Evolutionary conservation across 1,284 basidiomycete species (phyloP).

Genomic region (Moesziomyces sp.): DNA sequence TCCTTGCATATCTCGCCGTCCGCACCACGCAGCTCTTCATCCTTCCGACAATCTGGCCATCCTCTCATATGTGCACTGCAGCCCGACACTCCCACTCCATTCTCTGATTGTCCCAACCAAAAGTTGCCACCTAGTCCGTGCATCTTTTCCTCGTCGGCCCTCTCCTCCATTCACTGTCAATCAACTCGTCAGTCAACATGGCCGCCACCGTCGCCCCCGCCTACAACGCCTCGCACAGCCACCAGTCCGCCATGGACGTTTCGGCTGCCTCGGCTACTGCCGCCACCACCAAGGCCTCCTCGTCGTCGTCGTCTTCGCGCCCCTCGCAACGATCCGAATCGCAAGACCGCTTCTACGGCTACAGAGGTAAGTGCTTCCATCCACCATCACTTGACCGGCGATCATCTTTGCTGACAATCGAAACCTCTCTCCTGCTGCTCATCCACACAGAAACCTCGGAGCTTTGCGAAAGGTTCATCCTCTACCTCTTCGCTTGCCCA

Average conservation of each 20-base stretch:
- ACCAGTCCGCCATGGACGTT: slow-evolving; percentile 26
- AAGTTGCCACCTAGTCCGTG: not conserved
- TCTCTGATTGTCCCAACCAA: not conserved
- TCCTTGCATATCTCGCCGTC: not conserved
- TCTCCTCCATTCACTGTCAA: not conserved
- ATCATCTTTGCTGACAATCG: not conserved
- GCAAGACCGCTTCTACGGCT: slow-evolving; percentile 62
- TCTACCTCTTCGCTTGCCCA: slow-evolving; percentile 61
- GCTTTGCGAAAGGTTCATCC: slow-evolving; percentile 61
- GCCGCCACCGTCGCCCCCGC: slow-evolving; percentile 38
- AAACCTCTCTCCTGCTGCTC: not conserved
- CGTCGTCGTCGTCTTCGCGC: slow-evolving; percentile 29
- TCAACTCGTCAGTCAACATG: slow-evolving; percentile 20
- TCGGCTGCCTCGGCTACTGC: slow-evolving; percentile 12
- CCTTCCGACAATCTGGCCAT: not conserved
- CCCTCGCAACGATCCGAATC: slow-evolving; percentile 20
- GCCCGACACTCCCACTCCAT: not conserved
- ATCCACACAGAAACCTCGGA: slow-evolving; percentile 47
- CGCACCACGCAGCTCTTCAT: not conserved
- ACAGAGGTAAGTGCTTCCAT: slow-evolving; percentile 31
- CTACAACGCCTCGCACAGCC: slow-evolving; percentile 27
- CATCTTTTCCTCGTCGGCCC: not conserved
- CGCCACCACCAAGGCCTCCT: slow-evolving; percentile 7
- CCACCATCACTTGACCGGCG: not conserved
- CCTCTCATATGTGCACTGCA: not conserved